phyloP scores from a whole-genome alignment of 1,139 yeast genomes.

The Oligophagozyma castellii region DNA sequence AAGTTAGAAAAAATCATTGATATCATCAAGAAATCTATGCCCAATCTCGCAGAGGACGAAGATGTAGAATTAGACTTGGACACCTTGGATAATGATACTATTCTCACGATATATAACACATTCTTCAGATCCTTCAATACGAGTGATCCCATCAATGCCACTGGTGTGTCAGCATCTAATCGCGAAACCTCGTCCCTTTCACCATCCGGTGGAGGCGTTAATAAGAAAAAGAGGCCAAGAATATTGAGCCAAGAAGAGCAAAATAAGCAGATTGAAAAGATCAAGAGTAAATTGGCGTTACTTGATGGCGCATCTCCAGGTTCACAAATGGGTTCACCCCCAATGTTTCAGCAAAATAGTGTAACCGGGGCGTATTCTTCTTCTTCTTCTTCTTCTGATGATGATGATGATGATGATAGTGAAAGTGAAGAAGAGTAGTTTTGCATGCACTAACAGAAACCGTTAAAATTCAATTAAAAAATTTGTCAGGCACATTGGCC shows the following conservation, averaged over 20 bases:
- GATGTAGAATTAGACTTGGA: slow-evolving; percentile 96
- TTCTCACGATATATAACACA: slow-evolving; percentile 62
- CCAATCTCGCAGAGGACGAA: slow-evolving; percentile 54
- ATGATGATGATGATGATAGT: slow-evolving; percentile 28
- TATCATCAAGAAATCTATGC: slow-evolving; percentile 77
- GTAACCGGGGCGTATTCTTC: slow-evolving; percentile 29
- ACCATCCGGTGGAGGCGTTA: slow-evolving; percentile 15
- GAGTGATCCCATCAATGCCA: slow-evolving; percentile 9
- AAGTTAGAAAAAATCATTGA: slow-evolving; percentile 73
- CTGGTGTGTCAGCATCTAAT: slow-evolving; percentile 3
- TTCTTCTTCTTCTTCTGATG: slow-evolving; percentile 29
- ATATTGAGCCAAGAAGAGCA: slow-evolving; percentile 51
- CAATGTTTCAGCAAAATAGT: slow-evolving; percentile 14
- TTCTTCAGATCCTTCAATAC: slow-evolving; percentile 27
- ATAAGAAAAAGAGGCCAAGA: slow-evolving; percentile 25
- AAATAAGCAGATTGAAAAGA: slow-evolving; percentile 67
- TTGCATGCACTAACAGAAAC: too few species aligned
- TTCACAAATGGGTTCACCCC: slow-evolving; percentile 20
- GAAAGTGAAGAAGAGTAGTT: slow-evolving; percentile 28
- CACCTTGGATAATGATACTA: slow-evolving; percentile 73
- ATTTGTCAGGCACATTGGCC: too few species aligned
- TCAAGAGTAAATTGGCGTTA: slow-evolving; percentile 70
- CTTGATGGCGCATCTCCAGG: slow-evolving; percentile 34
- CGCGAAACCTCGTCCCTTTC: slow-evolving; percentile 17
- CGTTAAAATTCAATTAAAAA: too few species aligned